Base-by-base conservation (phyloP, 108 stramenopile genomes). In the Aurantiochytrium sp. region DNA sequence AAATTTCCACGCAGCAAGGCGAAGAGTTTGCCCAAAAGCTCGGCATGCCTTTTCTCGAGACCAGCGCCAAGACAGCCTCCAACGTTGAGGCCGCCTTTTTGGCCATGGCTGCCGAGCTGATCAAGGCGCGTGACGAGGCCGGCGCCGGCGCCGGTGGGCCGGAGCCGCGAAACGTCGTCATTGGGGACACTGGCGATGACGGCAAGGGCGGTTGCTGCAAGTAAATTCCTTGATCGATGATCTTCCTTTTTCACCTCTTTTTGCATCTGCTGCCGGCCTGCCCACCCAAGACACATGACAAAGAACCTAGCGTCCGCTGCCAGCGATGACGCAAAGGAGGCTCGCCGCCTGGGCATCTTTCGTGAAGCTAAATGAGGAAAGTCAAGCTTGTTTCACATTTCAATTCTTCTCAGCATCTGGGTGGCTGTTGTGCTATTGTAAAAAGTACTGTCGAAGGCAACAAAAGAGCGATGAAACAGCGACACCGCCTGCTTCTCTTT, bases 81-180 rank as follows among this genome's bases (percentile, higher is more conserved):
- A 98, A 99, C 92, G 98, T 99, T 10, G 97, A 98, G 90, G 97
- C 98, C 89, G 98, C 98, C 3, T 99, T 99, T 76, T 93, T 98
- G 91, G 97, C 97, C 59, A 98, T 99, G 98, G 98, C 98, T 44
- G 96, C 96, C 35, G 96, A 97, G 90, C 93, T 99, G n/a, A 98
- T 98, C 92, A 59, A 91, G n/a, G 58, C 47, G 0, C 49, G 88
- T 6, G 88, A 89, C 4, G 87, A 87, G 42, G 58, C 58, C 14
- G 87, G 87, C 23, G 87, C 87, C 19, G 87, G 76, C 25, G 45
- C 76, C 51, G 76, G 76, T 23, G 76, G 76, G 25, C 49, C 76
- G 10, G 76, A 83, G 76, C 76, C 45, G 6, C 76, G 76, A n/a
- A 83, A 83, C 51, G 45, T 83, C 25, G 51, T 53, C 76, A 83